Percentiles rank a stretch among this genome's conserved stretches.
phyloP scores from a whole-genome alignment of 805 yeast species.

The Wickerhamiella azyma region DNA sequence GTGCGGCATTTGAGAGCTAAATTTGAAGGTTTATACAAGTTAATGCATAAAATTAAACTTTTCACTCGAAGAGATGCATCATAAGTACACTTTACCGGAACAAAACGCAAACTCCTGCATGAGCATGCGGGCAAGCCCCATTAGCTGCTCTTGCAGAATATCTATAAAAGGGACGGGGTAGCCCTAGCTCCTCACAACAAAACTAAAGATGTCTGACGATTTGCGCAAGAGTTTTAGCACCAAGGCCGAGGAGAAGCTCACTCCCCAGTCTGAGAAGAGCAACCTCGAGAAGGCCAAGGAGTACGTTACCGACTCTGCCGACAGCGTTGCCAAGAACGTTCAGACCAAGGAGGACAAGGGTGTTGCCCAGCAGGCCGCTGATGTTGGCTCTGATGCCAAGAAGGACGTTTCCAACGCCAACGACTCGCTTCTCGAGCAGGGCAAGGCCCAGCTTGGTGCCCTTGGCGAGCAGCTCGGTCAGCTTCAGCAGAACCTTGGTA shows the following conservation, averaged over 20 bases:
- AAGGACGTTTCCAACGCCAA: slow-evolving; percentile 35
- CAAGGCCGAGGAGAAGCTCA: slow-evolving; percentile 51
- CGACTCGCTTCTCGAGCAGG: slow-evolving; percentile 28
- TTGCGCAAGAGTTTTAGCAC: slow-evolving; percentile 69
- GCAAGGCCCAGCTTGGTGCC: slow-evolving; percentile 17
- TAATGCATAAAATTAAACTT: too few species aligned
- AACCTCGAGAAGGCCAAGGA: slow-evolving; percentile 58
- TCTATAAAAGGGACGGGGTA: neutral
- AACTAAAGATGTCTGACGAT: slow-evolving; percentile 22
- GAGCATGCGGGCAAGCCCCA: neutral
- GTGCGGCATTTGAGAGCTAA: too few species aligned
- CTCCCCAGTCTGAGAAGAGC: slow-evolving; percentile 60
- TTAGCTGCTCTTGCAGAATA: neutral
- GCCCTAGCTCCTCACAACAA: neutral
- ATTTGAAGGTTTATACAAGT: too few species aligned
- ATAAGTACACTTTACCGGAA: neutral
- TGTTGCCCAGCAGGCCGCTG: slow-evolving; percentile 52
- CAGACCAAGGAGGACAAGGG: slow-evolving; percentile 43
- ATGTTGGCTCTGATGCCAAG: slow-evolving; percentile 42
- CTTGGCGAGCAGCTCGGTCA: slow-evolving; percentile 12
- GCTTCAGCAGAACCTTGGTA: slow-evolving; percentile 11
- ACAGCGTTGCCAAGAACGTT: slow-evolving; percentile 42
- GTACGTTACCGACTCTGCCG: slow-evolving; percentile 48
- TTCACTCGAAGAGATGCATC: too few species aligned
- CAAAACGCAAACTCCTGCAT: neutral